Percentiles rank a stretch among this genome's conserved stretches.
These are phyloP conservation scores for Coemansia sp. DNA, from an alignment of 192 early-diverging fungal species.

Conservation along the genomic window DNA sequence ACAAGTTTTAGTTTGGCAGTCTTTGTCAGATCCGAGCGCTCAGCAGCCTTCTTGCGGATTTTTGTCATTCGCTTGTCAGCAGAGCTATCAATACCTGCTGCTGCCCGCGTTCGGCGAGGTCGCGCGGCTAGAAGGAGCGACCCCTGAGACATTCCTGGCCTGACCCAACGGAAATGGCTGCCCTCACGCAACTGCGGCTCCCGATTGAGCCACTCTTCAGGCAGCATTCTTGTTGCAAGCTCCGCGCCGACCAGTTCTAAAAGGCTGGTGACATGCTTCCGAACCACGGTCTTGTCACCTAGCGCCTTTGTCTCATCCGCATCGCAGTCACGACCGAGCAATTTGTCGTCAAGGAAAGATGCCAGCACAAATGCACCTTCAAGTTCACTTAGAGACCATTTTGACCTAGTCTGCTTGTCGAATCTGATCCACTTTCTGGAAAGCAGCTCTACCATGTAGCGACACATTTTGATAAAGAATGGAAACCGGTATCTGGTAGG, in stretches of 20 bases:
- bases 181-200: constrained; percentile 48
- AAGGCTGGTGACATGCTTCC: constrained; percentile 17
- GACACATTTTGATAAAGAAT: constrained; percentile 78
- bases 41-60: constrained; percentile 26
- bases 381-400: constrained; percentile 53
- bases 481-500: constrained; percentile 83
- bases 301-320: constrained; percentile 25
- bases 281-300: constrained; percentile 28
- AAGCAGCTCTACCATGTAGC: constrained; percentile 73
- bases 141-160: constrained; percentile 43
- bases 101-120: constrained; percentile 24
- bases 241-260: constrained; percentile 28
- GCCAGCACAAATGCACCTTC: constrained; percentile 56
- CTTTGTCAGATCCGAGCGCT: constrained; percentile 2
- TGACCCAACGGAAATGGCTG: constrained; percentile 47
- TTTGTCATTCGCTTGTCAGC: constrained; percentile 24
- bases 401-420: constrained; percentile 11
- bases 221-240: constrained; percentile 35
- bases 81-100: constrained; percentile 3
- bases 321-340: constrained; percentile 22
- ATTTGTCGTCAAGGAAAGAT: constrained; percentile 43
- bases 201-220: constrained; percentile 49
- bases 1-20: not conserved
- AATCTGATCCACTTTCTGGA: constrained; percentile 54
- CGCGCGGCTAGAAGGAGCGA: constrained; percentile 44